Evolutionary conservation across 192 early-diverging fungal genomes (phyloP), one percentile per base, ranked within the genome.

Genomic region (Backusella tarrabulga): DNA sequence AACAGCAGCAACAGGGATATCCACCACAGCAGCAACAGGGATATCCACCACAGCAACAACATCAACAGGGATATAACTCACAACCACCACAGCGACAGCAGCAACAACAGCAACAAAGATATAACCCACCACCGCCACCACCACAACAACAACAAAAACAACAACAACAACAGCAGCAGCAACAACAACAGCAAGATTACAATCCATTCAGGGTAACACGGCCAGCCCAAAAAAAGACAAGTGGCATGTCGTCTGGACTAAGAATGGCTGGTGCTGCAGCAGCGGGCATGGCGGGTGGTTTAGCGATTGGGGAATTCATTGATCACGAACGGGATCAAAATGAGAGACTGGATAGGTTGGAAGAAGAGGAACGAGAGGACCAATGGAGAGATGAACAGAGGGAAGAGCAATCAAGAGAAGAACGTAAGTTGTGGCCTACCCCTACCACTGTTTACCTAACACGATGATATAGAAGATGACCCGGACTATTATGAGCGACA

Each of bases 251-350:
- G 15, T 70, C 73, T n/a, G 80, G 76, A 12, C 67, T 72, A 42
- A 75, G 72, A 34, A 19, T 81, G n/a, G 80, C 76, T 42, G 80
- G 68, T 23, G 76, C 68, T 29, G 73, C 77, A 8, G 76, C 72
- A 5, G 76, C 67, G 19, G 80, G 67, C 26, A 77, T 67, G 40
- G 68, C 78, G 12, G 80, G 71, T 50, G 80, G 80, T 29, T 72
- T 78, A 36, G 76, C 73, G 8, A 21, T 78, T 40, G 76, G 73
- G 34, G 80, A 70, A 54, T 67, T 81, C 34, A 12, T 81, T 4
- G 80, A 75, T n/a, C 80, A 81, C 50, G 74, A 77, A 41, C 73
- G 66, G 17, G 76, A 77, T 54, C 67, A 81, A 54, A 67, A 78
- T 21, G 70, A 70, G 19, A 69, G 79, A 15, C 15, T 80, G 6